phyloP scores from a whole-genome alignment of 176 grass and related monocot species.

The Hyparrhenia diplandra region DNA sequence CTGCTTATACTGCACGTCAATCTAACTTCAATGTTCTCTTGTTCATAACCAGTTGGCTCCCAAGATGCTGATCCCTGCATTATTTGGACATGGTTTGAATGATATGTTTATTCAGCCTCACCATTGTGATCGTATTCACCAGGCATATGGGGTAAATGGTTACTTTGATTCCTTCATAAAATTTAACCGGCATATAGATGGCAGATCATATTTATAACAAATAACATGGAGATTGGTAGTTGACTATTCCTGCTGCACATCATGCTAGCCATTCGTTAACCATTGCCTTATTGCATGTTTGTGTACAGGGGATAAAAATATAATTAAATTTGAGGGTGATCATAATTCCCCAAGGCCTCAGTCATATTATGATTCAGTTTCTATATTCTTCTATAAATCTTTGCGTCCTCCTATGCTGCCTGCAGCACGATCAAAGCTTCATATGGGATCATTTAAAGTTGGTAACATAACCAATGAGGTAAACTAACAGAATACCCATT shows the following conservation, averaged over 20 bases:
- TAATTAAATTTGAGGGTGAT: slow-evolving; percentile 97
- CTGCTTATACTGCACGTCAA: not conserved
- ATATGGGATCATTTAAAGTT: slow-evolving; percentile 61
- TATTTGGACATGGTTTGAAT: slow-evolving; percentile 84
- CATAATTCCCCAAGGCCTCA: slow-evolving; percentile 91
- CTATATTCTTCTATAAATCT: slow-evolving; percentile 86
- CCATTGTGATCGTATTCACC: slow-evolving; percentile 84
- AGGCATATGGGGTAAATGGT: slow-evolving; percentile 77
- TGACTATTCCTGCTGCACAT: not conserved
- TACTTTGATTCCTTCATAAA: slow-evolving; percentile 12
- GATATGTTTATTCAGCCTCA: slow-evolving; percentile 94
- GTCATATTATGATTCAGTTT: slow-evolving; percentile 97
- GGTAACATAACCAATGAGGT: slow-evolving; percentile 65
- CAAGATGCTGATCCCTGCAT: slow-evolving; percentile 80
- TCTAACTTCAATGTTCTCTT: slow-evolving; percentile 22
- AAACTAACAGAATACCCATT: slow-evolving; percentile 3
- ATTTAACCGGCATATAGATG: slow-evolving; percentile 18
- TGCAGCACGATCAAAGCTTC: slow-evolving; percentile 51
- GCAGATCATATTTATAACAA: not conserved
- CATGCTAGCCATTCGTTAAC: slow-evolving; percentile 18
- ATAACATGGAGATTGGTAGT: not conserved
- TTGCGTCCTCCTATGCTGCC: slow-evolving; percentile 74
- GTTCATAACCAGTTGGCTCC: slow-evolving; percentile 68
- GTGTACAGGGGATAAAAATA: slow-evolving; percentile 76
- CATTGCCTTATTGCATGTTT: not conserved